A percentile compares a stretch with the other conserved stretches of the same genome.
phyloP scores from a whole-genome alignment of 345 rosid species.

The Eucalyptus pumila region DNA sequence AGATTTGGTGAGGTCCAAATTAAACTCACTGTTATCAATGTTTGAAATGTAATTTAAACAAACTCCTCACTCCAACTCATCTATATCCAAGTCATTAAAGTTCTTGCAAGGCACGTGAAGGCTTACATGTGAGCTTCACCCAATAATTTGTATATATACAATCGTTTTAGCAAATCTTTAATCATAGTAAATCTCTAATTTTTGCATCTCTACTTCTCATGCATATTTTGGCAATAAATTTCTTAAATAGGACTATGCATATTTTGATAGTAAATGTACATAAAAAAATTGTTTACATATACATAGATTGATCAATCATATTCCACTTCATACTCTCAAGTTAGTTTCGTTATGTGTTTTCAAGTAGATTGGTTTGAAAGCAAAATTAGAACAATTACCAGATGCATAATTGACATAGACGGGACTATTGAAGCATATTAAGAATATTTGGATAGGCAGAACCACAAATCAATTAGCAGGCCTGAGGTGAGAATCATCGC shows the following conservation, averaged over 20 bases:
- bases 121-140: not conserved
- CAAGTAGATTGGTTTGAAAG: not conserved
- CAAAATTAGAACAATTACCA: too few relatives aligned
- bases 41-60: too few relatives aligned
- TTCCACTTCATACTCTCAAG: not conserved
- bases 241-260: not conserved
- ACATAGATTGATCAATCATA: not conserved
- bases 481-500: fast-evolving
- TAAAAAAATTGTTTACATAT: too few relatives aligned
- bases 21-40: too few relatives aligned
- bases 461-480: not conserved
- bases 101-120: not conserved
- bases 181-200: not conserved
- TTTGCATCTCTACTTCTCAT: not conserved
- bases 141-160: not conserved
- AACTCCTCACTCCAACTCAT: too few relatives aligned
- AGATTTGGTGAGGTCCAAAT: too few relatives aligned
- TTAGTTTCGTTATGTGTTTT: not conserved
- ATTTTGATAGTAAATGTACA: not conserved
- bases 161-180: not conserved
- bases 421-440: fast-evolving
- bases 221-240: not conserved
- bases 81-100: not conserved
- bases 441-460: not conserved
- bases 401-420: not conserved